Evolutionary conservation across 2,329 filamentous ascomycete species (phyloP).

Genomic region (Hortaea werneckii): DNA sequence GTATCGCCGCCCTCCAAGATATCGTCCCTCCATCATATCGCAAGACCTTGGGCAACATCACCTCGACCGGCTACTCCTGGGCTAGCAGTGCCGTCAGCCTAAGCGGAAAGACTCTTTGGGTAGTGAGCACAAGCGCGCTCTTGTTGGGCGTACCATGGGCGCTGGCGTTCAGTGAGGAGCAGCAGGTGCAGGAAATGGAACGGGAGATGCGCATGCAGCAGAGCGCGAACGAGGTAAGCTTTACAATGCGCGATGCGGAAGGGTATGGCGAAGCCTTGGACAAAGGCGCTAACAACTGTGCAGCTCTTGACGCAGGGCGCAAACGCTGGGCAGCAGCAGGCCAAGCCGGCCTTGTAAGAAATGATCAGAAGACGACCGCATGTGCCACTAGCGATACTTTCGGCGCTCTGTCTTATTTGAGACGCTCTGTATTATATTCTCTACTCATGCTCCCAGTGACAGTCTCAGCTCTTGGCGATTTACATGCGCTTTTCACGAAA

Average conservation of each 20-base stretch:
- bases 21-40: conserved; percentile 35
- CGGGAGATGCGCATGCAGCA: conserved; percentile 94
- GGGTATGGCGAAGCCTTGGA: not conserved
- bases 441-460: not conserved
- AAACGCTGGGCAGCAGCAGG: conserved; percentile 9
- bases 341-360: conserved; percentile 16
- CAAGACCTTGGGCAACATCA: conserved; percentile 31
- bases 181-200: conserved; percentile 96
- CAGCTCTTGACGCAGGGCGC: conserved; percentile 17
- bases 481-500: not conserved
- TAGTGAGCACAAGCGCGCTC: conserved; percentile 79
- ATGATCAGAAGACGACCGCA: not conserved
- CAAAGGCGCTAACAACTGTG: conserved; percentile 6
- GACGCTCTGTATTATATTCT: not conserved
- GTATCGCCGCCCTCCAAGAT: conserved; percentile 34
- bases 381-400: not conserved
- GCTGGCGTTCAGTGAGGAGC: conserved; percentile 86
- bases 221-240: conserved; percentile 63
- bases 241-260: not conserved
- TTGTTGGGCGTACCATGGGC: conserved; percentile 89
- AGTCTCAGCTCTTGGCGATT: not conserved
- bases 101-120: conserved; percentile 80
- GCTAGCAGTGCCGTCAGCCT: conserved; percentile 55
- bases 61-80: conserved; percentile 45
- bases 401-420: not conserved